Evolutionary conservation across 2,329 filamentous ascomycete species (phyloP).

Genomic region (Nemania abortiva): DNA sequence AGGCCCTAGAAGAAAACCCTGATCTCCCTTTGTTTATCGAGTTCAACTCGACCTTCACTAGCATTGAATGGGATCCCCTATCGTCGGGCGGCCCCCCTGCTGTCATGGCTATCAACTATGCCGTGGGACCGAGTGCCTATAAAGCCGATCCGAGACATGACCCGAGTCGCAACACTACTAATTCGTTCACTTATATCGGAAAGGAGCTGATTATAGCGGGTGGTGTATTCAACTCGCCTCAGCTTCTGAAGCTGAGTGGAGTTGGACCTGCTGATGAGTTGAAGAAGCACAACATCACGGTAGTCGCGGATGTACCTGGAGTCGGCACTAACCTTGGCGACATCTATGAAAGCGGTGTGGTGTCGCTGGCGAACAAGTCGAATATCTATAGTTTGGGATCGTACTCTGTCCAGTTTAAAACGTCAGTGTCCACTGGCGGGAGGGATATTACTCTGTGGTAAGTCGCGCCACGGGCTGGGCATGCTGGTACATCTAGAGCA

Average conservation of each 20-base stretch:
- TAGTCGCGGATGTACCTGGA: slow-evolving; percentile 64
- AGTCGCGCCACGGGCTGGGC: not conserved
- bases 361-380: slow-evolving; percentile 44
- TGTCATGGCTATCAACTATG: slow-evolving; percentile 44
- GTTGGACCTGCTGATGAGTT: slow-evolving; percentile 56
- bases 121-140: slow-evolving; percentile 41
- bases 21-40: slow-evolving; percentile 41
- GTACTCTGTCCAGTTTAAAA: slow-evolving; percentile 43
- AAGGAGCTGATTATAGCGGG: slow-evolving; percentile 63
- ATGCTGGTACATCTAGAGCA: not conserved
- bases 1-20: slow-evolving; percentile 36
- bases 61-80: slow-evolving; percentile 43
- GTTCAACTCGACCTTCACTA: slow-evolving; percentile 41
- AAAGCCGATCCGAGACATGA: slow-evolving; percentile 42
- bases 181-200: slow-evolving; percentile 52
- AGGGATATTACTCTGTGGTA: slow-evolving; percentile 31
- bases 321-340: slow-evolving; percentile 70
- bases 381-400: slow-evolving; percentile 28
- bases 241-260: slow-evolving; percentile 58
- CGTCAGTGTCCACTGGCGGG: slow-evolving; percentile 38
- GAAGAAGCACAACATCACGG: slow-evolving; percentile 52
- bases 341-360: slow-evolving; percentile 61
- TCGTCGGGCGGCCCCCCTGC: slow-evolving; percentile 37
- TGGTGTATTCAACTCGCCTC: slow-evolving; percentile 53
- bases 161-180: slow-evolving; percentile 47